A percentile compares a stretch with the other conserved stretches of the same genome.
Evolutionary conservation across 768 basidiomycete species (phyloP).

Genomic region (Hortiboletus campestris): DNA sequence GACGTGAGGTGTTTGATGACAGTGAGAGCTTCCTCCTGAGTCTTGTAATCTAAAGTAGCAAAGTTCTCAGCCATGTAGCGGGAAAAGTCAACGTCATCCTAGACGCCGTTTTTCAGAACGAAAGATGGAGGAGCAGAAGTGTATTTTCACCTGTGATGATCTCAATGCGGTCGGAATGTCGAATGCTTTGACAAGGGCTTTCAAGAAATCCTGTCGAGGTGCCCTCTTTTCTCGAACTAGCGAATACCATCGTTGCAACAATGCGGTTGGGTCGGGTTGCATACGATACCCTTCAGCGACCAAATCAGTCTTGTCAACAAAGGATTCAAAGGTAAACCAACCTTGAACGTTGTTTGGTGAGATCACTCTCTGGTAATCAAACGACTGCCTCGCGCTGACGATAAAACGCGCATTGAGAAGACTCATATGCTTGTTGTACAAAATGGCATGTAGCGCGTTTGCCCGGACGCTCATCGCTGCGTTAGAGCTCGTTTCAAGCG

Average conservation of each 20-base stretch:
- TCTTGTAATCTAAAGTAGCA: slow-evolving; percentile 89
- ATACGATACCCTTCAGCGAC: slow-evolving; percentile 57
- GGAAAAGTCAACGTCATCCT: slow-evolving; percentile 83
- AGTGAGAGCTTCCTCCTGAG: slow-evolving; percentile 87
- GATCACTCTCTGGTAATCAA: slow-evolving; percentile 75
- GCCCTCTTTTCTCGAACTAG: slow-evolving; percentile 89
- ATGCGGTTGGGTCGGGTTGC: slow-evolving; percentile 62
- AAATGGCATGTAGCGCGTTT: slow-evolving; percentile 69
- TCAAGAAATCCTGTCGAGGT: slow-evolving; percentile 83
- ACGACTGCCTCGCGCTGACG: slow-evolving; percentile 77
- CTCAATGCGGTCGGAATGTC: slow-evolving; percentile 61
- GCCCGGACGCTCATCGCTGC: slow-evolving; percentile 67
- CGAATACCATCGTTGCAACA: slow-evolving; percentile 88
- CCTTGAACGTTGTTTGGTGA: slow-evolving; percentile 51
- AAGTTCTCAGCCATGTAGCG: slow-evolving; percentile 97
- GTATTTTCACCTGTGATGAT: slow-evolving; percentile 52
- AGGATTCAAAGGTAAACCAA: slow-evolving; percentile 22
- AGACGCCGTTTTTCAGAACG: not conserved
- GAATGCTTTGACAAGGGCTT: slow-evolving; percentile 77
- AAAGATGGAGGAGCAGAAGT: too few relatives aligned
- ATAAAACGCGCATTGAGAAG: slow-evolving; percentile 84
- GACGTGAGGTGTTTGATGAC: slow-evolving; percentile 78
- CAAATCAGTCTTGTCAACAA: not conserved
- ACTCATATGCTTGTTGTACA: slow-evolving; percentile 88
- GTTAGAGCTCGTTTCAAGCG: slow-evolving; percentile 83